Base-by-base conservation (phyloP, 2,329 filamentous ascomycete genomes). In the Fusarium musae region DNA sequence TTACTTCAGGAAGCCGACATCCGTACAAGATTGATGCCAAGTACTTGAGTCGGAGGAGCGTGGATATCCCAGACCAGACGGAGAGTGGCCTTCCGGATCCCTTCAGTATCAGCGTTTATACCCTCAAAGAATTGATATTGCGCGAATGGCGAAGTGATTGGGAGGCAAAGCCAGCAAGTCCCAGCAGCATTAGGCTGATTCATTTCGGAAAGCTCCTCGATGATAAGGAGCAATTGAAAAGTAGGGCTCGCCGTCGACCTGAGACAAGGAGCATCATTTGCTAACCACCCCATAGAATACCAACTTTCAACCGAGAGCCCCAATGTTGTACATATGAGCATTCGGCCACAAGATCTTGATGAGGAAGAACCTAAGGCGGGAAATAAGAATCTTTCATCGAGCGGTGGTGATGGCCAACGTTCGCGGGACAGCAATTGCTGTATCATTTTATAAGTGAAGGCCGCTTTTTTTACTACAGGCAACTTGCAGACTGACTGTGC, bases 241-340 rank as follows among this genome's bases (percentile, higher is more conserved):
- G 95, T 97, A 88, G 79, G 88, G 40, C 84, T 44, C 52, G 42
- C 26, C 61, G 40, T 28, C 37, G 19, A 49, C 59, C 37, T 54
- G 40, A 57, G 46, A 63, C 39, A 61, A 16, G n/a, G 5, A 12
- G 15, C n/a, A 26, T 44, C 36, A 23, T 49, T 46, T 54, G 44
- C 57, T 71, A 21, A 73, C 28, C 43, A n/a, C n/a, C 43, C n/a
- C n/a, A 43, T 78, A 97, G 94, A 95, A 74, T 95, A 93, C 78
- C 92, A 91, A 69, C 94, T 97, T 79, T 93, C 90, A 78, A 86
- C 87, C 36, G 92, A 94, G 71, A 85, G 87, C 16, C 90, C 93
- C 12, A 97, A 97, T 75, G 93, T 97, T 34, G 91, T 97, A n/a
- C 95, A 97, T 82, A 97, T 97, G 94, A 96, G 93, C 10, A 91